Base-by-base conservation (phyloP, 179 eudicot genomes). In the Pouteria campechiana region DNA sequence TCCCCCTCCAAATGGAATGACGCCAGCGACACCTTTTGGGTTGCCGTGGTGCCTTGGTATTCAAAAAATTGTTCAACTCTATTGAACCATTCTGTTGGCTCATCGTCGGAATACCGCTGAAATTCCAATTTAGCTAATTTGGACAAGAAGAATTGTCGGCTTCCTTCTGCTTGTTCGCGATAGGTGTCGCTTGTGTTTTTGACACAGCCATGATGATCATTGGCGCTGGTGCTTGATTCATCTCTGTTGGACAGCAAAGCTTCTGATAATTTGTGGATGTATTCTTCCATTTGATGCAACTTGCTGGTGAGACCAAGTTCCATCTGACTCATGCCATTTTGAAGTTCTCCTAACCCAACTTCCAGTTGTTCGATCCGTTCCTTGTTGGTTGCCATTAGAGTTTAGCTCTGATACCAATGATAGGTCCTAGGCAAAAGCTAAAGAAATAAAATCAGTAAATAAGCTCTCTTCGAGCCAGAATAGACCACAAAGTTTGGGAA, bases 31-130 rank as follows among this genome's bases (percentile, higher is more conserved):
- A 33, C 37, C 20, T 7, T 23, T 8, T 6, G 30, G 10, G 11
- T 13, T 5, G 19, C 23, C 7, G 10, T 14, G 13, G 17, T 24
- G 11, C 29, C 7, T 12, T 34, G 19, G 28, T 19, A 21, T 8
- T 22, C 25, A 2, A 48, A 48, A 42, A 20, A 48, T 16, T 48
- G 42, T 10, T 48, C 32, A 24, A 22, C 25, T 16, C 36, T 48
- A 4, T 35, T 33, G 20, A 48, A 11, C 32, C 42, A 48, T 15
- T 31, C 53, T 23, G 7, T 20, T 12, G 37, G 31, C 14, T 48
- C 41, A 7, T 48, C 53, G 7, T 42, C 41, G 24, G 7, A 12
- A 19, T 33, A 48, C 13, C 25, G 24, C 3, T 32, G 16, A 15
- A 48, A 48, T 1, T 24, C 40, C 0, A 35, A 3, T 10, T 35